phyloP scores from a whole-genome alignment of 2,329 filamentous ascomycete species.

The Annulohypoxylon truncatum region DNA sequence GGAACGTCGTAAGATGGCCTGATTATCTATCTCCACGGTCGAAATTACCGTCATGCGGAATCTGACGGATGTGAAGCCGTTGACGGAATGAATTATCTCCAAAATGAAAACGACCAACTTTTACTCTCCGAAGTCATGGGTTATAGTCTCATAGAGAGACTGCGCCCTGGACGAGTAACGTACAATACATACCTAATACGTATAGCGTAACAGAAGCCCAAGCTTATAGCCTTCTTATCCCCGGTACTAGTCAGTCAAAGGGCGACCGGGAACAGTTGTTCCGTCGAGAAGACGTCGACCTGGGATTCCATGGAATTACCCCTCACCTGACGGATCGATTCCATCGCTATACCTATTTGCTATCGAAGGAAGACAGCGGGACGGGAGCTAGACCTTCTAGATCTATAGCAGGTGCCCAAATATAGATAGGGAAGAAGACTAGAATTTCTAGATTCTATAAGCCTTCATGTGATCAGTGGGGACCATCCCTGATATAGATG shows the following conservation, averaged over 20 bases:
- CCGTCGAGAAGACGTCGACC: slow-evolving; percentile 34
- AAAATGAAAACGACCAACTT: neutral
- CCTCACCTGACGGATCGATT: slow-evolving; percentile 42
- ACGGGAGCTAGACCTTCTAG: slow-evolving; percentile 34
- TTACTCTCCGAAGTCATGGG: slow-evolving; percentile 4
- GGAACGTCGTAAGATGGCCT: slow-evolving; percentile 11
- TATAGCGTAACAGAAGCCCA: slow-evolving; percentile 30
- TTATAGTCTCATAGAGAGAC: slow-evolving; percentile 8
- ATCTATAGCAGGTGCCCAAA: slow-evolving; percentile 26
- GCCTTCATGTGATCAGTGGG: slow-evolving; percentile 52
- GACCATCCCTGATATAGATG: slow-evolving; percentile 44
- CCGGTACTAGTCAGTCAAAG: slow-evolving; percentile 35
- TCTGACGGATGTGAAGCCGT: slow-evolving; percentile 18
- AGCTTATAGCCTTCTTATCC: slow-evolving; percentile 35
- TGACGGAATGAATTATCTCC: slow-evolving; percentile 10
- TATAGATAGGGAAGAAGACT: slow-evolving; percentile 26
- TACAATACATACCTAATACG: slow-evolving; percentile 27
- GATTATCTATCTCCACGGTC: slow-evolving; percentile 7
- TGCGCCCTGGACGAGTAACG: slow-evolving; percentile 15
- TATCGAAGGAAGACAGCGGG: slow-evolving; percentile 32
- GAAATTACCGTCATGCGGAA: slow-evolving; percentile 17
- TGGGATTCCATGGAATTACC: slow-evolving; percentile 32
- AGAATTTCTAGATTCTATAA: slow-evolving; percentile 37
- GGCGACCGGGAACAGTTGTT: slow-evolving; percentile 38
- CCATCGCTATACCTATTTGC: slow-evolving; percentile 38